Evolutionary conservation across 106 monocot genomes (phyloP).

Genomic region (Platanthera zijinensis): DNA sequence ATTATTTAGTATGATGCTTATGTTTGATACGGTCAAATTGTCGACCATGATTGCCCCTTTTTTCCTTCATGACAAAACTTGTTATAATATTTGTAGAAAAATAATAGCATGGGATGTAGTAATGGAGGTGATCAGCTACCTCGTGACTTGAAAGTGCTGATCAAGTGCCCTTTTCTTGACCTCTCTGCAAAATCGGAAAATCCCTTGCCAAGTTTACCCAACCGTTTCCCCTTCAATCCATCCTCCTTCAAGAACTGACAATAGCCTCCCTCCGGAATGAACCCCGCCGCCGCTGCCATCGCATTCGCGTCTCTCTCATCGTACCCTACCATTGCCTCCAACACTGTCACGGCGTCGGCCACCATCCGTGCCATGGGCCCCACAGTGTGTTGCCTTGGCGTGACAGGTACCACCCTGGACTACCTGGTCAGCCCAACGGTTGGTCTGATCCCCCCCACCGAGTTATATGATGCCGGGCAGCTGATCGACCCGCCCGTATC

Average conservation of each 20-base stretch:
- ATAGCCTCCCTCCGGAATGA: constrained; percentile 56
- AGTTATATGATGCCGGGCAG: constrained; percentile 48
- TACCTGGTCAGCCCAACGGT: constrained; percentile 79
- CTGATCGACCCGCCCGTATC: constrained; percentile 73
- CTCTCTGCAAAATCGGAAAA: constrained; percentile 32
- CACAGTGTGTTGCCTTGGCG: constrained; percentile 51
- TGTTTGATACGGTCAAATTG: constrained; percentile 31
- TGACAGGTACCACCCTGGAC: constrained; percentile 63
- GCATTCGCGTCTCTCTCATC: constrained; percentile 47
- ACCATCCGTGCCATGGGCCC: constrained; percentile 69
- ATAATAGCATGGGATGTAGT: too few species aligned
- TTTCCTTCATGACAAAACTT: constrained; percentile 2
- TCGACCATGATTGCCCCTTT: constrained; percentile 34
- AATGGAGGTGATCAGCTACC: constrained; percentile 14
- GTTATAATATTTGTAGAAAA: too few species aligned
- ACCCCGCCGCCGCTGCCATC: constrained; percentile 25
- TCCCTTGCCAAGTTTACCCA: constrained; percentile 41
- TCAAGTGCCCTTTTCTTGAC: constrained; percentile 23
- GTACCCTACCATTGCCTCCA: constrained; percentile 66
- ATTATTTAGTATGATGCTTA: constrained; percentile 16
- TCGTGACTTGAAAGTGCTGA: constrained; percentile 44
- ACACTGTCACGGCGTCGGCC: constrained; percentile 47
- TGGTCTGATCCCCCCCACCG: constrained; percentile 73
- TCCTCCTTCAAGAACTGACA: constrained; percentile 41
- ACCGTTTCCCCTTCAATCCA: constrained; percentile 60